Evolutionary conservation across 805 yeast species (phyloP), one percentile per base, ranked within the genome.

Genomic region (Kuraishia ogatae): DNA sequence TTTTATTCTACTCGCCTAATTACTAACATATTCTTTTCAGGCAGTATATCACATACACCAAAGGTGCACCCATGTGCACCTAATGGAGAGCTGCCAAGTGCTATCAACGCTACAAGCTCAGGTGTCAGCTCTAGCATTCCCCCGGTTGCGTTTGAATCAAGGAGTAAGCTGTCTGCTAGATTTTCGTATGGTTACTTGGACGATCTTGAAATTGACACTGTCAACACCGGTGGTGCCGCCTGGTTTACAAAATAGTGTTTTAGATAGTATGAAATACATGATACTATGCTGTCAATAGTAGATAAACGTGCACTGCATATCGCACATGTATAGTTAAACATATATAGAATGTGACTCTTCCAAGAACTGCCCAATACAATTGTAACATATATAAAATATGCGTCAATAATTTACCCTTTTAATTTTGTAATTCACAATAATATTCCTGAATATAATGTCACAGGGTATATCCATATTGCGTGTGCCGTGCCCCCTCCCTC

Each of bases 211-310:
- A 82, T 87, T 26, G 97, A 88, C 11, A 79, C 82, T 60, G 82
- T 93, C 62, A 80, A 83, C 62, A 77, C 80, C 54, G 99, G 98
- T 55, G 97, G 97, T 61, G 97, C 96, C 39, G 83, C 78, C 46
- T 23, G 13, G 29, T 24, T 49, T 23, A 23, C 28, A 15, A 49
- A 22, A 11, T 49, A 24, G 43, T 35, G 43, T 10, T 35, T 35
- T 35, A 35, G 6, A 35, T 8, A 35, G 2, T 35, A 3, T 13
- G n/a, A 35, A 35, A 35, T 35, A 35, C 17, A 35, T 35, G 17
- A 11, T 13, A 35, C 13, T 11, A 35, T 15, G 43, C 17, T 35
- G n/a, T 35, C 17, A 35, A 26, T 26, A 10, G 8, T 26, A 8
- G n/a, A 35, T 15, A 35, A 17, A 15, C 43, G 43, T 7, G 43